These are phyloP conservation scores for Phytophthora aleatoria DNA, from an alignment of 352 stramenopile species.

Conservation along the genomic window DNA sequence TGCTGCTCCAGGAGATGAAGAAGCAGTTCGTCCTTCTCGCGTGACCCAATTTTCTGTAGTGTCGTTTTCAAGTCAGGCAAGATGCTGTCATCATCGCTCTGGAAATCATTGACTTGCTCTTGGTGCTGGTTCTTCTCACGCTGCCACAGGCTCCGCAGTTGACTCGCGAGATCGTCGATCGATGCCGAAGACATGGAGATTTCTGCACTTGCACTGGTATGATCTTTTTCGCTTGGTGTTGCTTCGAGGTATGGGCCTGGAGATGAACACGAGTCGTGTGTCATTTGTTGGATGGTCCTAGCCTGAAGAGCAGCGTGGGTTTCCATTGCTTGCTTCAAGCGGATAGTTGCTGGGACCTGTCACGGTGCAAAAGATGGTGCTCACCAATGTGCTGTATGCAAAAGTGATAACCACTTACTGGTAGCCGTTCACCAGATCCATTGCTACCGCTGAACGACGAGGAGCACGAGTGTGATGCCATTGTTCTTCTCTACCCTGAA, in stretches of 20 bases:
- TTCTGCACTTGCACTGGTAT: neutral
- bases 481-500: slow-evolving; percentile 1
- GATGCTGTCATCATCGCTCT: neutral
- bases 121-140: slow-evolving; percentile 16
- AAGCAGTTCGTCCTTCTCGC: slow-evolving; percentile 64
- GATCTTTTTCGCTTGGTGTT: neutral
- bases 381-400: too few relatives aligned
- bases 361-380: neutral
- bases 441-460: slow-evolving; percentile 23
- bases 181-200: slow-evolving; percentile 4
- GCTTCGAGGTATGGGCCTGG: too few relatives aligned
- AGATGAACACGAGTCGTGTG: neutral
- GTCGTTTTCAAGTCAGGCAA: slow-evolving; percentile 19
- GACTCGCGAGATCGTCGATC: slow-evolving; percentile 29
- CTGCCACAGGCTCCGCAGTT: slow-evolving; percentile 35
- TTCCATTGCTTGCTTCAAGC: slow-evolving; percentile 42
- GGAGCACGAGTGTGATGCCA: slow-evolving; percentile 22
- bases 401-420: slow-evolving; percentile 8
- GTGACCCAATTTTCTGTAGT: slow-evolving; percentile 54
- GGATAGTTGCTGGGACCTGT: slow-evolving; percentile 30
- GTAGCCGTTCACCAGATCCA: slow-evolving; percentile 2
- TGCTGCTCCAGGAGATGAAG: slow-evolving; percentile 55
- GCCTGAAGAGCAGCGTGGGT: slow-evolving; percentile 29
- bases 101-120: neutral
- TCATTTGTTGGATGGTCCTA: slow-evolving; percentile 1